phyloP scores from a whole-genome alignment of 2,329 filamentous ascomycete genomes.

The Xylariomycetidae sp. region DNA sequence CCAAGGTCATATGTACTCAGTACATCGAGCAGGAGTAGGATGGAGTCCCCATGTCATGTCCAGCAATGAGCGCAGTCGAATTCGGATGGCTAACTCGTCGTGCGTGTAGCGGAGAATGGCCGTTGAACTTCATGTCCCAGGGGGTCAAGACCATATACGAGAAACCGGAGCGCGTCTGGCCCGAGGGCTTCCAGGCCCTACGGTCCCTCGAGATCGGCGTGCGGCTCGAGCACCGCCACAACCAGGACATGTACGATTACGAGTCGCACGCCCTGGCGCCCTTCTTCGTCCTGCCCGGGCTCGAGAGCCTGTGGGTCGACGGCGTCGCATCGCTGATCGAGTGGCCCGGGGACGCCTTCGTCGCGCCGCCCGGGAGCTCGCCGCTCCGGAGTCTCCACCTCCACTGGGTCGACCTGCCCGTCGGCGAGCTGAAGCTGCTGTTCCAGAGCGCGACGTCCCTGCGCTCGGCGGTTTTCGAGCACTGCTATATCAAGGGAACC shows the following conservation, averaged over 20 bases:
- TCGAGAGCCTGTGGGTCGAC: background rate
- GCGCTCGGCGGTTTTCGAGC: background rate
- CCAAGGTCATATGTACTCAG: background rate
- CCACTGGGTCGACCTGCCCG: background rate
- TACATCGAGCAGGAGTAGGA: background rate
- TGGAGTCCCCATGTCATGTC: background rate
- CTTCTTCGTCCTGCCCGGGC: slow-evolving; percentile 1
- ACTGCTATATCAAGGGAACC: too few relatives aligned
- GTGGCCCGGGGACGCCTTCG: background rate
- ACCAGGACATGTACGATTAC: background rate
- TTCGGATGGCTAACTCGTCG: too few relatives aligned
- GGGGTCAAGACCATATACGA: background rate
- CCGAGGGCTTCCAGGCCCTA: slow-evolving; percentile 1
- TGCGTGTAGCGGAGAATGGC: background rate
- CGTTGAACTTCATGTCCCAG: background rate
- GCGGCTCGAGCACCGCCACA: background rate
- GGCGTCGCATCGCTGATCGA: background rate
- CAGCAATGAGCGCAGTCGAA: background rate
- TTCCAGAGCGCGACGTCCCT: background rate
- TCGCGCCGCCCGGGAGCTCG: background rate
- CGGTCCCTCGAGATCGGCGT: background rate
- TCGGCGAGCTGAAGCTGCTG: background rate
- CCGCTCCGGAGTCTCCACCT: background rate
- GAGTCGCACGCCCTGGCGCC: background rate
- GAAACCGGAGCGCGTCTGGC: background rate